Conservation (phyloP, 192 early-diverging fungal species). For the Coemansia sp. region DNA sequence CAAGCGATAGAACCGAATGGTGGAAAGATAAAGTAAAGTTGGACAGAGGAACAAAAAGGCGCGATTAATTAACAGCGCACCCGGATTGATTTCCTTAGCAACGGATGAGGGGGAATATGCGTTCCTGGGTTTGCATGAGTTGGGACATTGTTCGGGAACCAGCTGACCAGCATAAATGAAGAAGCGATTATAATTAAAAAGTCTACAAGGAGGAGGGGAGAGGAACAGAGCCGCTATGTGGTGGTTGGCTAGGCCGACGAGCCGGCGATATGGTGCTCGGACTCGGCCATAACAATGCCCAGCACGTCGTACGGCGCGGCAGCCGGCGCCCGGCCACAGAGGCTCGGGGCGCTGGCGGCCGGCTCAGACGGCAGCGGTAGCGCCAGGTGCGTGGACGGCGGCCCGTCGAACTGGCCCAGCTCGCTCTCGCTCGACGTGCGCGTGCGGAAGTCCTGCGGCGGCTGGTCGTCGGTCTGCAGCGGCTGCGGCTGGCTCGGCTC, state of each 20-base stretch:
- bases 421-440: conserved; percentile 45
- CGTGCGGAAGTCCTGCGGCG: conserved; percentile 35
- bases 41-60: background rate
- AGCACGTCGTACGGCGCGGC: conserved; percentile 43
- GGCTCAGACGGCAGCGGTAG: conserved; percentile 42
- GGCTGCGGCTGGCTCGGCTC: conserved; percentile 1
- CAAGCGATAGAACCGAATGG: no score
- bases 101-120: background rate
- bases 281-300: conserved; percentile 47
- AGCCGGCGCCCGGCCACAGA: conserved; percentile 41
- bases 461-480: conserved; percentile 8
- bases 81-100: no score
- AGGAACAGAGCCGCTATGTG: background rate
- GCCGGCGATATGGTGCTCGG: conserved; percentile 36
- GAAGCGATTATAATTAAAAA: background rate
- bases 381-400: conserved; percentile 42
- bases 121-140: no score
- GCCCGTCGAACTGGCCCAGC: conserved; percentile 49
- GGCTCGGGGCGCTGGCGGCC: conserved; percentile 14
- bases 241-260: conserved; percentile 20
- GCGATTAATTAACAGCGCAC: no score
- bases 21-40: background rate
- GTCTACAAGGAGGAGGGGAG: background rate
- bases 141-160: no score
- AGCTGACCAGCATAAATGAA: no score